Percentiles rank a stretch among this genome's conserved stretches.
phyloP scores from a whole-genome alignment of 352 stramenopile species.

The Sclerospora graminicola region DNA sequence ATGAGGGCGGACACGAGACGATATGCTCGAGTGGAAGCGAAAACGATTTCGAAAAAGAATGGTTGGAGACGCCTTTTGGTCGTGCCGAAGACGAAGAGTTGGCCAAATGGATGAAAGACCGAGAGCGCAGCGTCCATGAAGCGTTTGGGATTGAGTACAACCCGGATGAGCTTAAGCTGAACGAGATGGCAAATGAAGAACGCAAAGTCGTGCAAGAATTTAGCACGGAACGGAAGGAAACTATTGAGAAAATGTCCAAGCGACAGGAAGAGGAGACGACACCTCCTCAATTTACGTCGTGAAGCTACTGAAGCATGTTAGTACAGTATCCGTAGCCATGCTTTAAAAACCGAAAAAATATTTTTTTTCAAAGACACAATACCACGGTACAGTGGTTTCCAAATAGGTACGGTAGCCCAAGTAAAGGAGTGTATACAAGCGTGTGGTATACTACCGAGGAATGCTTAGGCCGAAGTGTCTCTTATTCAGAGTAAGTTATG shows the following conservation, averaged over 20 bases:
- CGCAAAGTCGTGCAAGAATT: slow-evolving; percentile 12
- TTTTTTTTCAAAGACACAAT: too few species aligned
- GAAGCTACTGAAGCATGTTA: neutral
- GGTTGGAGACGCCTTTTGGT: slow-evolving; percentile 38
- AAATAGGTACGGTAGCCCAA: too few species aligned
- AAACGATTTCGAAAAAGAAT: slow-evolving; percentile 42
- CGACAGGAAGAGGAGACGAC: slow-evolving; percentile 64
- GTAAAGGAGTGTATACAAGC: too few species aligned
- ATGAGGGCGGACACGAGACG: slow-evolving; percentile 47
- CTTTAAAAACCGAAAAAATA: too few species aligned
- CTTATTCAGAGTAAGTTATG: too few species aligned
- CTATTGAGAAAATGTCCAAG: slow-evolving; percentile 48
- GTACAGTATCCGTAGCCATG: too few species aligned
- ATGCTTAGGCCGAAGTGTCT: too few species aligned
- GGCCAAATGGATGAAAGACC: slow-evolving; percentile 16
- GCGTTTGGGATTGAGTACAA: slow-evolving; percentile 33
- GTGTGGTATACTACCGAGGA: too few species aligned
- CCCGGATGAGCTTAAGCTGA: slow-evolving; percentile 5
- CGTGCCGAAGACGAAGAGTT: slow-evolving; percentile 31
- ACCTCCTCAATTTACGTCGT: slow-evolving; percentile 23
- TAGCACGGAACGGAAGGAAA: slow-evolving; percentile 28
- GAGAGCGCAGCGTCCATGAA: slow-evolving; percentile 18
- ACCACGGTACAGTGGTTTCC: too few species aligned
- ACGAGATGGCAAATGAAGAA: slow-evolving; percentile 8
- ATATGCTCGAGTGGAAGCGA: slow-evolving; percentile 23